These are phyloP conservation scores for Aschersonia sp. DNA, from an alignment of 2,329 filamentous ascomycete species.

Conservation along the genomic window DNA sequence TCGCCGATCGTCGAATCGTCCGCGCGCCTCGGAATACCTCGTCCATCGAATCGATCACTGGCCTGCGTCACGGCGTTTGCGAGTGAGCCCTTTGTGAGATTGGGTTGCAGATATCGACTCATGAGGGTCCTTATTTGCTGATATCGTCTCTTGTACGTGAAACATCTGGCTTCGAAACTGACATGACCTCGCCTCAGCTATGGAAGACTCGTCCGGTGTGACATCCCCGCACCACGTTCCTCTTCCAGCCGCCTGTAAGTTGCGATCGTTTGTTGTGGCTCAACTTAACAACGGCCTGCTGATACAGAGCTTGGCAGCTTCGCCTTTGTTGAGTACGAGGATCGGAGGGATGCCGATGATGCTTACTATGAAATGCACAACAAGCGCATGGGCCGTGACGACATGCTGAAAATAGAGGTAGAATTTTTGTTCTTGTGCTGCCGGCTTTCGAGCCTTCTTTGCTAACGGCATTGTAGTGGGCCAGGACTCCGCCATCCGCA, in stretches of 20 bases:
- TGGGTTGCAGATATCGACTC: neutral
- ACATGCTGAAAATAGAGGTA: slow-evolving; percentile 95
- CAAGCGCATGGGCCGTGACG: slow-evolving; percentile 92
- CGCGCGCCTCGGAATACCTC: slow-evolving; percentile 12
- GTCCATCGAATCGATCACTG: slow-evolving; percentile 11
- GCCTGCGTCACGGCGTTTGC: slow-evolving; percentile 10
- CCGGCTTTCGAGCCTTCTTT: neutral
- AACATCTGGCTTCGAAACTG: slow-evolving; percentile 4
- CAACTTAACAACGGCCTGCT: neutral
- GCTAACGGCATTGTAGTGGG: slow-evolving; percentile 54
- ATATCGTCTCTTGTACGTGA: slow-evolving; percentile 1
- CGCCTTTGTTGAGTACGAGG: slow-evolving; percentile 98
- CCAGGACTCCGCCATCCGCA: slow-evolving; percentile 89
- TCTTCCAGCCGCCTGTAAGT: slow-evolving; percentile 91
- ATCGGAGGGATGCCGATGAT: slow-evolving; percentile 93
- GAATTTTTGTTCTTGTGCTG: slow-evolving; percentile 10
- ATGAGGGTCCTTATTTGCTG: neutral
- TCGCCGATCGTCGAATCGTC: slow-evolving; percentile 13
- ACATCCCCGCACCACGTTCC: slow-evolving; percentile 91
- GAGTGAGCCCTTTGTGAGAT: slow-evolving; percentile 5
- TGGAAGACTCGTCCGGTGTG: slow-evolving; percentile 92
- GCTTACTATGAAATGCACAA: slow-evolving; percentile 99
- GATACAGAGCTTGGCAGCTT: slow-evolving; percentile 39
- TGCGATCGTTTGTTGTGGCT: neutral
- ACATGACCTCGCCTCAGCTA: slow-evolving; percentile 48